Evolutionary conservation across 2,329 filamentous ascomycete genomes (phyloP).

Genomic region (Fusarium pseudograminearum): DNA sequence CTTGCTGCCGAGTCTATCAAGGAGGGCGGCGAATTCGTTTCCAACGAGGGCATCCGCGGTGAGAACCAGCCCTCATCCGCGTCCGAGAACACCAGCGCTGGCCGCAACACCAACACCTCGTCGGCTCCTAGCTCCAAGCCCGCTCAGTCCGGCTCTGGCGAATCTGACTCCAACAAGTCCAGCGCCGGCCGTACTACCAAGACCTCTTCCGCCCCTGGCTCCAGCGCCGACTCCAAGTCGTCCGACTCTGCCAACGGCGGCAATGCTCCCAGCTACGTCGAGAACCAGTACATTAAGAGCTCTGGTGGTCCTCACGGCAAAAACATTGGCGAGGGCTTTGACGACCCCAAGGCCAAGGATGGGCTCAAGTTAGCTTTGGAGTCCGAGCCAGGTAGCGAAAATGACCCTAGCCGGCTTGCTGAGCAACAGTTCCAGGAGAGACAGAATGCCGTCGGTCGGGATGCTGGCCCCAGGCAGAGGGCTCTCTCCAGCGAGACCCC

Average conservation of each 20-base stretch:
- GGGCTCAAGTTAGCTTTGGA: slow-evolving; percentile 55
- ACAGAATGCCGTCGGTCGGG: slow-evolving; percentile 40
- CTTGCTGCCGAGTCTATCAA: slow-evolving; percentile 79
- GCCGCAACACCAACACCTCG: slow-evolving; percentile 13
- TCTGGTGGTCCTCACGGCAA: slow-evolving; percentile 58
- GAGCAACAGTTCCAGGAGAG: slow-evolving; percentile 56
- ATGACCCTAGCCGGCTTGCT: slow-evolving; percentile 61
- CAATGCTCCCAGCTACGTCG: slow-evolving; percentile 56
- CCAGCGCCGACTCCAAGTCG: slow-evolving; percentile 1
- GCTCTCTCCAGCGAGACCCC: slow-evolving; percentile 45
- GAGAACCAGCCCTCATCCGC: slow-evolving; percentile 34
- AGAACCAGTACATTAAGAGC: slow-evolving; percentile 50
- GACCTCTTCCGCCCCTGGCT: slow-evolving; percentile 12
- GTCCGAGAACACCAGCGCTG: slow-evolving; percentile 16
- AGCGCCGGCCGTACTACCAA: slow-evolving; percentile 12
- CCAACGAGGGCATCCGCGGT: slow-evolving; percentile 64
- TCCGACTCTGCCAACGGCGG: slow-evolving; percentile 18
- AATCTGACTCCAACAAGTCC: slow-evolving; percentile 5
- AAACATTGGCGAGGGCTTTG: slow-evolving; percentile 57
- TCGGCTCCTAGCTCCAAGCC: slow-evolving; percentile 8
- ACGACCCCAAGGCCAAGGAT: slow-evolving; percentile 51
- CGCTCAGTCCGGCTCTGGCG: background rate
- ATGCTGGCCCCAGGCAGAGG: slow-evolving; percentile 46
- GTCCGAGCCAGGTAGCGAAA: slow-evolving; percentile 59
- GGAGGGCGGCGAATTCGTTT: slow-evolving; percentile 68